Conservation (phyloP, 139 green algal species). For the Chlamydomonas incerta region DNA sequence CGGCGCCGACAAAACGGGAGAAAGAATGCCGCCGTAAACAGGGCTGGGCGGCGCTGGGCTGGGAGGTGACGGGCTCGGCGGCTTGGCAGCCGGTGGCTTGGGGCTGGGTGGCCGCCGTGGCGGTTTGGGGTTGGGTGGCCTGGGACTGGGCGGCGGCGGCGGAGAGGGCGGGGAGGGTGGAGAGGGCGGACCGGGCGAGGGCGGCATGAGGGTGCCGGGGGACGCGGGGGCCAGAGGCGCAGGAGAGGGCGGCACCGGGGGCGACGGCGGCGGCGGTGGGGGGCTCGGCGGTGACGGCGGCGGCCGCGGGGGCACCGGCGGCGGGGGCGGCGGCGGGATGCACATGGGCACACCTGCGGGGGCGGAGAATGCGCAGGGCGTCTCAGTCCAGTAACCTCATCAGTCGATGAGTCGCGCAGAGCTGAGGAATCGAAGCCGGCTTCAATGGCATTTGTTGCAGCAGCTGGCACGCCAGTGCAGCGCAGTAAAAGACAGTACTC, state of each 20-base stretch:
- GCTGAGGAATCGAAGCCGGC: too few species aligned
- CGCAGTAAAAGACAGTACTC: too few species aligned
- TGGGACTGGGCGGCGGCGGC: not conserved
- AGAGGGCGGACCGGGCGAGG: not conserved
- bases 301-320: not conserved
- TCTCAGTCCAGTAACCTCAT: too few species aligned
- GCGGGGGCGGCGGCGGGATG: not conserved
- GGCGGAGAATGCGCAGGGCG: too few species aligned
- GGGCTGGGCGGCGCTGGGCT: too few species aligned
- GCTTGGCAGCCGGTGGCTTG: too few species aligned
- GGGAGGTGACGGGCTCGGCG: too few species aligned
- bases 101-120: not conserved
- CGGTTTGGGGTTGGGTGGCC: not conserved
- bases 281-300: not conserved
- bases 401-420: too few species aligned
- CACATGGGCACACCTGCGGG: not conserved
- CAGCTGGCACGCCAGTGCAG: too few species aligned
- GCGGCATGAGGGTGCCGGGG: not conserved
- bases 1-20: too few species aligned
- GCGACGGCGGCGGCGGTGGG: not conserved
- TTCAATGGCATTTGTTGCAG: too few species aligned
- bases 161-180: not conserved
- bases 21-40: too few species aligned
- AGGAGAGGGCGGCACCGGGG: slow-evolving; percentile 1
- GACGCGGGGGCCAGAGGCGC: not conserved